phyloP scores from a whole-genome alignment of 1,284 basidiomycete genomes.

The Cutaneotrichosporon spelunceum region DNA sequence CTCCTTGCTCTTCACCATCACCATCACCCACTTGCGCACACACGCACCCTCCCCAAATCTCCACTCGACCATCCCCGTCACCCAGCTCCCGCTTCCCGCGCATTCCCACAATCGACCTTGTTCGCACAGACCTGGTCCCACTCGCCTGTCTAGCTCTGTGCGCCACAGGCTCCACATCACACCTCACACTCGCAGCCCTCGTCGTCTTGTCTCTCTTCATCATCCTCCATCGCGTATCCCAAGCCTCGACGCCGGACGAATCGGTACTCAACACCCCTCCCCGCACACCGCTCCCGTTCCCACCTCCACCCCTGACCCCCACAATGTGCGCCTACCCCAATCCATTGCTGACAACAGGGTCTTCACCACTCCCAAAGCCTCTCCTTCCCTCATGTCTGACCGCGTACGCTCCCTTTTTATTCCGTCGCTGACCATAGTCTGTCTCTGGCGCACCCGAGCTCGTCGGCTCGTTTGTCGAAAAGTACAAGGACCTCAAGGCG shows the following conservation, averaged over 20 bases:
- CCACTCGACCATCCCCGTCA: neutral
- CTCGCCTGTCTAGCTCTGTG: slow-evolving; percentile 6
- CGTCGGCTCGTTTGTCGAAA: slow-evolving; percentile 6
- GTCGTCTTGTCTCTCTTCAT: neutral
- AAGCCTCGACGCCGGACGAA: neutral
- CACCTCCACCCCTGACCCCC: neutral
- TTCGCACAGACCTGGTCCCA: slow-evolving; percentile 2
- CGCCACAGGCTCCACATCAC: slow-evolving; percentile 1
- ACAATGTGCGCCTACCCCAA: neutral
- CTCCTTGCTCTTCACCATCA: neutral
- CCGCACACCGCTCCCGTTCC: neutral
- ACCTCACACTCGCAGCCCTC: neutral
- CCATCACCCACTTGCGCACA: neutral
- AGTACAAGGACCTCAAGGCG: slow-evolving; percentile 4
- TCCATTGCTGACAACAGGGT: slow-evolving; percentile 3
- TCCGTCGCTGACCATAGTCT: neutral
- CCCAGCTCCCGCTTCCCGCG: neutral
- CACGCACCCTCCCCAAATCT: neutral
- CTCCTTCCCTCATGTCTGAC: slow-evolving; percentile 1
- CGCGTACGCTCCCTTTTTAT: neutral
- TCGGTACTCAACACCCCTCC: neutral
- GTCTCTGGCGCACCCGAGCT: slow-evolving; percentile 6
- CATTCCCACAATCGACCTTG: neutral
- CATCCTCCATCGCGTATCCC: neutral
- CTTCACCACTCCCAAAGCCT: slow-evolving; percentile 7